Evolutionary conservation across 345 rosid genomes (phyloP).

Genomic region (Euclidium syriacum): DNA sequence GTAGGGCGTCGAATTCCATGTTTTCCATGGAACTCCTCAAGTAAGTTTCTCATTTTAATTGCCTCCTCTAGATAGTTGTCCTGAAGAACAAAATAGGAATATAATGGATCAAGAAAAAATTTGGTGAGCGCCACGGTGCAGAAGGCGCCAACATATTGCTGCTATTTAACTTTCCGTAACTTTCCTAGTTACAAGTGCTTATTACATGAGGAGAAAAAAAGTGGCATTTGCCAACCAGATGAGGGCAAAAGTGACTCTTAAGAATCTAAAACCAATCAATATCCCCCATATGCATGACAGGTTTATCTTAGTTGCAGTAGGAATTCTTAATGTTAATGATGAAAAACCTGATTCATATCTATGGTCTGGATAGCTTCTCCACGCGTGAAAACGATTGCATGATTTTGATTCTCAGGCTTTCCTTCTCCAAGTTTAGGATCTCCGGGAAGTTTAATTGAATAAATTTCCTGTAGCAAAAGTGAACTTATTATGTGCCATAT

Average conservation of each 20-base stretch:
- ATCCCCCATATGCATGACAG: conserved; percentile 9
- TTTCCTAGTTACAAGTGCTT: background rate
- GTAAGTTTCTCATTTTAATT: conserved; percentile 95
- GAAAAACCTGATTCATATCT: conserved; percentile 95
- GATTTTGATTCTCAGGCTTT: conserved; percentile 98
- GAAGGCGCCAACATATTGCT: background rate
- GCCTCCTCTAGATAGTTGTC: conserved; percentile 99
- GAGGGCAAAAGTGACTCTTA: conserved; percentile 9
- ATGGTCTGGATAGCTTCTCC: conserved; percentile 98
- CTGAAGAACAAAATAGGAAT: conserved; percentile 36
- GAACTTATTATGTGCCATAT: background rate
- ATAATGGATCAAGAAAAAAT: conserved; percentile 6
- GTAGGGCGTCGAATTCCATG: conserved; percentile 97
- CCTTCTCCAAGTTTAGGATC: conserved; percentile 99
- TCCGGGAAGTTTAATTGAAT: conserved; percentile 93
- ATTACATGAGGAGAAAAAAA: background rate
- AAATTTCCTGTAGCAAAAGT: conserved; percentile 59
- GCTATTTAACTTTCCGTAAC: background rate
- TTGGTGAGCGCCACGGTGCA: background rate
- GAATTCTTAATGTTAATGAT: background rate
- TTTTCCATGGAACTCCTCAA: conserved; percentile 81
- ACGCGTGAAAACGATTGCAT: conserved; percentile 90
- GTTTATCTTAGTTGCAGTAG: background rate
- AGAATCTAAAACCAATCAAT: conserved; percentile 6
- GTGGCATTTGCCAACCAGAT: background rate